These are phyloP conservation scores for Skeletonema costatum DNA, from an alignment of 108 stramenopile genomes.

Conservation along the genomic window DNA sequence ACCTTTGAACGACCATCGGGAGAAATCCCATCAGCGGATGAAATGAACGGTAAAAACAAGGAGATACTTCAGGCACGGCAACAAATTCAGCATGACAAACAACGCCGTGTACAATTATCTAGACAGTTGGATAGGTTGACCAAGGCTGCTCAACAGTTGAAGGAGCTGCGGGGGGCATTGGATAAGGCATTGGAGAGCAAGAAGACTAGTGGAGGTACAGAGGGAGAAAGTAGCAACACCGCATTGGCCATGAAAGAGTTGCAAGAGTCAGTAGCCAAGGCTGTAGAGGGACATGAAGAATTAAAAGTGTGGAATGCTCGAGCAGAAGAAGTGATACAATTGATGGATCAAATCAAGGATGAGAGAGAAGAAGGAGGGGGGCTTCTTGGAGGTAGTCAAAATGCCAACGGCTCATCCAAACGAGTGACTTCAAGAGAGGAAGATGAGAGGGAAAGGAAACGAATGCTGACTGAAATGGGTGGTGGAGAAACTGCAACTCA, in stretches of 20 bases:
- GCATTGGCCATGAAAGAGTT: slow-evolving; percentile 4
- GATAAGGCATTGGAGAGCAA: neutral
- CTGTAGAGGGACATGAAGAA: slow-evolving; percentile 34
- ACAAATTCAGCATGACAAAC: slow-evolving; percentile 24
- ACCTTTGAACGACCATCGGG: neutral
- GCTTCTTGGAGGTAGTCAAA: neutral
- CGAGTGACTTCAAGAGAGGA: slow-evolving; percentile 17
- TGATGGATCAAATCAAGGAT: slow-evolving; percentile 40
- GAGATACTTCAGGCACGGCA: slow-evolving; percentile 30
- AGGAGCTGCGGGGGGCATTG: slow-evolving; percentile 19
- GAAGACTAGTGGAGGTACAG: neutral
- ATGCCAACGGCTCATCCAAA: neutral
- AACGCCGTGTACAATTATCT: slow-evolving; percentile 23
- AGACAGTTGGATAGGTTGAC: slow-evolving; percentile 17
- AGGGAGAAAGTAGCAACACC: neutral
- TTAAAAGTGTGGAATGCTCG: slow-evolving; percentile 28
- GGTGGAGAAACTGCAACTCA: neutral
- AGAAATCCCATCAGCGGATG: slow-evolving; percentile 18
- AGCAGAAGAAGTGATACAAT: slow-evolving; percentile 33
- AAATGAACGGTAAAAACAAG: slow-evolving; percentile 24
- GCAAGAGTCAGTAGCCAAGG: slow-evolving; percentile 18
- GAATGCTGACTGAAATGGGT: slow-evolving; percentile 12
- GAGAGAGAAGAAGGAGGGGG: slow-evolving; percentile 19
- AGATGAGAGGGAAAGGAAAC: slow-evolving; percentile 17
- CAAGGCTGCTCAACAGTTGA: slow-evolving; percentile 3